Base-by-base conservation (phyloP, 2,329 filamentous ascomycete genomes). In the Paracamarosporium sp. region DNA sequence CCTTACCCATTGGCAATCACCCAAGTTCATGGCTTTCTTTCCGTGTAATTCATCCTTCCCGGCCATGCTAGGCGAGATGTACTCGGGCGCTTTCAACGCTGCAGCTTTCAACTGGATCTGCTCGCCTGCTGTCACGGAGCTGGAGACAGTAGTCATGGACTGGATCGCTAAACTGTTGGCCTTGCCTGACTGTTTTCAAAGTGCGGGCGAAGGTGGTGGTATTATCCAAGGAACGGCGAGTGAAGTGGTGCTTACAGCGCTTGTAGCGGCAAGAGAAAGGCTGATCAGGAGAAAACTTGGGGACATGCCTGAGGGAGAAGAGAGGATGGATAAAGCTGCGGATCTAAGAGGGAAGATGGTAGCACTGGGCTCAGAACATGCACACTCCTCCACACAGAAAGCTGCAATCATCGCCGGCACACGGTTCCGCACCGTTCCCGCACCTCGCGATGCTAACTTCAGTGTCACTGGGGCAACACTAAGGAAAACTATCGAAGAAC, bases 41-140 rank as follows among this genome's bases (percentile, higher is more conserved):
- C 91, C 94, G 1, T 92, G 92, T 48, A 88, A 87, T 24, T 88
- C 89, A 52, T 91, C 90, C 33, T 97, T 90, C 73, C 93, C 94
- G 0, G 86, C 88, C 27, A 94, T 97, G 76, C 84, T 98, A 11
- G 94, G 92, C 20, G 94, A 98, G 79, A 88, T 98, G 81, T 98
- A 97, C 82, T 92, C 88, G 41, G 89, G 91, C 5, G 90, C 92
- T 6, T 93, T 97, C 78, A 95, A 88, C 12, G 91, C 91, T 15
- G 92, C 94, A 1, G 92, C 92, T 36, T 98, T 98, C 83, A 98
- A 98, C 79, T 98, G 94, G 94, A 88, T 97, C 63, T 97, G 94
- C 79, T 93, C 89, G 5, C 94, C 94, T 0, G 93, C 91, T 6
- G 89, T 95, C 17, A 98, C 94, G 0, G 94, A 98, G 79, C 85